These are phyloP conservation scores for Salix purpurea DNA, from an alignment of 345 rosid genomes.

Conservation along the genomic window DNA sequence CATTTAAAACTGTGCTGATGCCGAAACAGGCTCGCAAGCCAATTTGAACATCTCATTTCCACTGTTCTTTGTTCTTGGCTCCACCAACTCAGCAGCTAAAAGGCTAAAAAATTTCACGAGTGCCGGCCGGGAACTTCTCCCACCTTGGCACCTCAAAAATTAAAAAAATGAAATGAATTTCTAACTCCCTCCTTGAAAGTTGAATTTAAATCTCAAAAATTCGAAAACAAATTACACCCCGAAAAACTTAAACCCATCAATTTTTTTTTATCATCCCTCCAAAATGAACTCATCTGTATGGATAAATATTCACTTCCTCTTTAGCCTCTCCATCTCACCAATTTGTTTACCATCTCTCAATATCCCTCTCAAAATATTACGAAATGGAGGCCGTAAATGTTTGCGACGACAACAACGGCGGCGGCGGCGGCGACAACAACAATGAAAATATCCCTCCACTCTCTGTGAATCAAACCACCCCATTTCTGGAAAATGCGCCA, in stretches of 20 bases:
- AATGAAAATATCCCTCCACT: conserved; percentile 20
- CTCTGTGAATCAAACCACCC: conserved; percentile 3
- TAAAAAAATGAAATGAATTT: neutral
- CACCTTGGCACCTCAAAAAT: neutral
- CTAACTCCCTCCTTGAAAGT: neutral
- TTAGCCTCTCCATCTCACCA: too few species aligned
- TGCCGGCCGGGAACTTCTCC: neutral
- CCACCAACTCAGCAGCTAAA: too few species aligned
- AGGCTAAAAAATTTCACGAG: too few species aligned
- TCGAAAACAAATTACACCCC: neutral
- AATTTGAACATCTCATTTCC: too few species aligned
- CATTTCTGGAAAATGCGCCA: neutral
- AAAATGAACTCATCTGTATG: neutral
- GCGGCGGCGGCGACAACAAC: neutral
- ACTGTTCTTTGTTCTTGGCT: too few species aligned
- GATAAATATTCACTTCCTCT: neutral
- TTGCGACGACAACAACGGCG: neutral
- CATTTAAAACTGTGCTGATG: too few species aligned
- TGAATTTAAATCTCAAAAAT: neutral
- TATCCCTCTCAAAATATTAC: neutral
- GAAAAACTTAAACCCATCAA: too few species aligned
- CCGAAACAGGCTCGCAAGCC: too few species aligned
- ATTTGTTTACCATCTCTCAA: neutral
- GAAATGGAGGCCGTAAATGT: conserved; percentile 1
- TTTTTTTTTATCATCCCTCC: neutral